Evolutionary conservation across 805 yeast species (phyloP), one percentile per base, ranked within the genome.

Genomic region (Metschnikowia proteae): DNA sequence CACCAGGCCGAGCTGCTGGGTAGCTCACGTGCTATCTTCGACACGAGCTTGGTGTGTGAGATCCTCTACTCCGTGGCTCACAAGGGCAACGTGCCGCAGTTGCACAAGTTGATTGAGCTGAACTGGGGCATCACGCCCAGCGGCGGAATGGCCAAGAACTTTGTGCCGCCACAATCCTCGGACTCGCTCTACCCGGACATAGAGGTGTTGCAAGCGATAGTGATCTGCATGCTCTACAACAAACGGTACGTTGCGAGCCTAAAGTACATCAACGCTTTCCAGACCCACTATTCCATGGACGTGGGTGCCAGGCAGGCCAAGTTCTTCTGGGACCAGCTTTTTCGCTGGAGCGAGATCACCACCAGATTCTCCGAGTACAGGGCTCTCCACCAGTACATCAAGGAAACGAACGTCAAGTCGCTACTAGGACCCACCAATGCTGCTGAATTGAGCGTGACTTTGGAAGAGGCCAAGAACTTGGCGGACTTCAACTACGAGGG

Each of bases 401-500:
- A 56, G 35, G 55, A 63, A 22, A 56, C 59, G 22, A 38, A 35
- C 23, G 48, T 45, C 33, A 38, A 46, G 31, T 38, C 51, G 17
- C 46, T 47, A 50, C 13, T 53, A 43, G 45, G 47, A 6, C 48
- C 53, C 4, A 37, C 52, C 5, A 50, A 30, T 32, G 42, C 33
- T 2, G 17, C 41, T 8, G 45, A 48, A 11, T 50, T 47, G 34
- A 32, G 28, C 23, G 41, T 46, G 0, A 43, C 64, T 1, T 54
- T 68, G 13, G 53, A 50, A 6, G 69, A 65, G 34, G 68, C 67
- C 1, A 63, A 66, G 43, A 56, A 62, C 36, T 57, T 66, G 48
- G 66, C 62, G 3, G 61, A 69, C 40, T 73, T 73, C 47, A 74
- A 73, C 51, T 70, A 70, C 52, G 71, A 70, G 49, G 66, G 68